Conservation (phyloP, 345 rosid species). For the Gynandropsis gynandra region DNA sequence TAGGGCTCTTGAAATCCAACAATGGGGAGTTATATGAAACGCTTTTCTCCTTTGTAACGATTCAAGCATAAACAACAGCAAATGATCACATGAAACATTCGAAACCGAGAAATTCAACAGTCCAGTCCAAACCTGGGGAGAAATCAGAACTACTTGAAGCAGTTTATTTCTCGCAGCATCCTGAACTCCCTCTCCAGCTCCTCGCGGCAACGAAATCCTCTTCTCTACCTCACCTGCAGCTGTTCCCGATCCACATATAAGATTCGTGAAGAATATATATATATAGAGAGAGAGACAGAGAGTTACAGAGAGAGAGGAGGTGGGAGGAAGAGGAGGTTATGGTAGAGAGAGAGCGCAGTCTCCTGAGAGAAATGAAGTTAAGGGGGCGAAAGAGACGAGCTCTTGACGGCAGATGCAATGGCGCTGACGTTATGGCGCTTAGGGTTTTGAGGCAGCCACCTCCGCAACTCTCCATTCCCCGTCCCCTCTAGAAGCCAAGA, state of each 20-base stretch:
- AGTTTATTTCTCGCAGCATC: conserved; percentile 40
- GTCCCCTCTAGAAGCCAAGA: background rate
- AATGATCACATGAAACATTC: background rate
- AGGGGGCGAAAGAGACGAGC: conserved; percentile 27
- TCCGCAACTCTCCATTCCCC: conserved; percentile 24
- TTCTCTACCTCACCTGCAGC: conserved; percentile 39
- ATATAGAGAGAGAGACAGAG: background rate
- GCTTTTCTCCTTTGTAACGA: background rate
- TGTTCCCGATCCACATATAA: background rate
- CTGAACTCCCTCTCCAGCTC: conserved; percentile 36
- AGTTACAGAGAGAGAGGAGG: conserved; percentile 33
- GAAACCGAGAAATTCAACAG: background rate
- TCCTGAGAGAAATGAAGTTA: conserved; percentile 26
- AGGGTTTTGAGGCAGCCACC: conserved; percentile 32
- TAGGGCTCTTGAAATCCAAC: background rate
- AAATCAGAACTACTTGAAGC: conserved; percentile 85
- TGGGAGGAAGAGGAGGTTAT: conserved; percentile 26
- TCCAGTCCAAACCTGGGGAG: conserved; percentile 62
- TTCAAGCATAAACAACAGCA: background rate
- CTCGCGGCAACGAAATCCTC: conserved; percentile 35
- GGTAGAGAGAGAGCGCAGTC: conserved; percentile 21
- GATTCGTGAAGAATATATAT: background rate
- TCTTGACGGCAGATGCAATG: conserved; percentile 26
- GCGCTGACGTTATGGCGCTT: conserved; percentile 30
- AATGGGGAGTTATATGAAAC: background rate